These are phyloP conservation scores for Lepiota venenata DNA, from an alignment of 768 basidiomycete genomes.

Conservation along the genomic window DNA sequence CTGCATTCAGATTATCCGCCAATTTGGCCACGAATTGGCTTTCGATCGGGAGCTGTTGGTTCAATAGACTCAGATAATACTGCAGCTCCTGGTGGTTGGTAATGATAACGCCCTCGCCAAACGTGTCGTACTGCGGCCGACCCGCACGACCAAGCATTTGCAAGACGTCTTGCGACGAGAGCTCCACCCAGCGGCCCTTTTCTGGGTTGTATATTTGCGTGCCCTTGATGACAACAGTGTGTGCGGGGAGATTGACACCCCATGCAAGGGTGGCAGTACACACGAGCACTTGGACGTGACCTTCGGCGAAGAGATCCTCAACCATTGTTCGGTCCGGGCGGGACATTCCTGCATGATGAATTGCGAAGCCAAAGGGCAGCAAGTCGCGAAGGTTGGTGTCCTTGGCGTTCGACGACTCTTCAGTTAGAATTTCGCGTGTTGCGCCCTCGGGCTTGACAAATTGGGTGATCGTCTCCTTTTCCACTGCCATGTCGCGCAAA, in stretches of 20 bases:
- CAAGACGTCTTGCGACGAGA: slow-evolving; percentile 92
- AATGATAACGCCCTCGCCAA: slow-evolving; percentile 97
- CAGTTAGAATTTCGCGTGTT: slow-evolving; percentile 82
- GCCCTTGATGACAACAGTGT: slow-evolving; percentile 99
- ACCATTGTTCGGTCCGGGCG: slow-evolving; percentile 87
- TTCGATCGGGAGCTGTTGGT: slow-evolving; percentile 98
- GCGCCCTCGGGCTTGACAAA: slow-evolving; percentile 95
- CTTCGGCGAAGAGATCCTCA: slow-evolving; percentile 92
- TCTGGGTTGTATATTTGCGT: slow-evolving; percentile 99
- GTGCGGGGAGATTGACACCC: slow-evolving; percentile 98
- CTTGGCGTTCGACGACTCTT: slow-evolving; percentile 79
- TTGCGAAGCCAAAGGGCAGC: slow-evolving; percentile 94
- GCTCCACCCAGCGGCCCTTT: slow-evolving; percentile 96
- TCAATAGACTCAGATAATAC: slow-evolving; percentile 92
- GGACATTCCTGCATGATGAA: slow-evolving; percentile 97
- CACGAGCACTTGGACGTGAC: slow-evolving; percentile 89
- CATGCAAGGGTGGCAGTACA: slow-evolving; percentile 98
- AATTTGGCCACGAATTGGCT: slow-evolving; percentile 89
- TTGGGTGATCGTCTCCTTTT: slow-evolving; percentile 94
- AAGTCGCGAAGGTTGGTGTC: slow-evolving; percentile 85
- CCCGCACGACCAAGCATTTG: slow-evolving; percentile 99
- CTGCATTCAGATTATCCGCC: slow-evolving; percentile 94
- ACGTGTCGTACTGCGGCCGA: slow-evolving; percentile 95
- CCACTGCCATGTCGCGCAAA: slow-evolving; percentile 91
- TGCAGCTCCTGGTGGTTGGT: slow-evolving; percentile 97